Base-by-base conservation (phyloP, 225 moss, liverwort and hornwort species). In the Takakia lepidozioides region DNA sequence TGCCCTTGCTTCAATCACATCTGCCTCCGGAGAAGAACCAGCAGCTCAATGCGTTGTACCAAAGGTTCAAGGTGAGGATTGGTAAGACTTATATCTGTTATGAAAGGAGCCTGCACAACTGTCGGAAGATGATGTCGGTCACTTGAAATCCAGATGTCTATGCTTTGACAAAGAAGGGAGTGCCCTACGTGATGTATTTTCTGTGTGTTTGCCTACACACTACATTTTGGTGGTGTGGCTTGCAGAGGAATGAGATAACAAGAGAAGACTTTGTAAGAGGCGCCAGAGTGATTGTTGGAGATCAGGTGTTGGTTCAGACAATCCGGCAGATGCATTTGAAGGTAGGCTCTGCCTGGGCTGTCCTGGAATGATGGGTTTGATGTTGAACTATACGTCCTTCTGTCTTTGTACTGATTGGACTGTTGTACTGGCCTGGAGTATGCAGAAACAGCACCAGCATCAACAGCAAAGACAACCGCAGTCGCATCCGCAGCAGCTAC, bases 261-360 rank as follows among this genome's bases (percentile, higher is more conserved):
- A 75, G 98, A 62, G 98, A 98, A 57, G 98, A 98, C 55, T 98
- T 98, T 54, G 87, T 98, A 18, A 72, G 98, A 64, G 98, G 98
- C 49, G 87, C 91, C 29, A 69, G 98, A 79, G 75, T 78, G 17
- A 85, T 98, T 58, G 98, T 83, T 38, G 98, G 98, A 58, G 98
- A 98, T 59, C 65, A 83, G 27, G 85, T 98, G 52, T 64, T 91
- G 65, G 83, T 98, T 29, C 80, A 87, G 71, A 88, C 98, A 37
- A 87, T 98, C 50, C 91, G 98, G 38, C 85, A 79, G 58, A 98
- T 98, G 98, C 91, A 98, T 38, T 51, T 67, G 11, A 86, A 88
- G 93, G 93, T 74, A 72, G 37, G 70, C 74, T 46, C n/a, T n/a
- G n/a, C n/a, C n/a, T n/a, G n/a, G n/a, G n/a, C n/a, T n/a, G n/a